Evolutionary conservation across 73 alveolate genomes (phyloP).

Genomic region (Paramecium sonneborni): DNA sequence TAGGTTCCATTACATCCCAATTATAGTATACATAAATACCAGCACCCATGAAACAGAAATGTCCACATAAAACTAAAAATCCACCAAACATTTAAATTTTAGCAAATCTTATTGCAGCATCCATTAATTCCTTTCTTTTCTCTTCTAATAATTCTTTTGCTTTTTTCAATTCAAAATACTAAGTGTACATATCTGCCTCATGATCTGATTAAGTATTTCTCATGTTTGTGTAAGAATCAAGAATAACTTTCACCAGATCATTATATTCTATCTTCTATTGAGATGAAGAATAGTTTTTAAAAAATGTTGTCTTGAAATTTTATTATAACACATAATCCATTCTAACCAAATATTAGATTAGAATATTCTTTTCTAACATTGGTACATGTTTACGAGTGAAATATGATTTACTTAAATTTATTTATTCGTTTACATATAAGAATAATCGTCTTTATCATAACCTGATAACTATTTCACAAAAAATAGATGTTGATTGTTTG

Average conservation of each 20-base stretch:
- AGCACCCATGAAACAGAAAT: conserved; percentile 70
- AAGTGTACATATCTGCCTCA: background rate
- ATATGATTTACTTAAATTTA: background rate
- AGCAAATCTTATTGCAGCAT: background rate
- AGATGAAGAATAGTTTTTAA: background rate
- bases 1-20: conserved; percentile 86
- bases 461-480: background rate
- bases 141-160: background rate
- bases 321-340: conserved; percentile 2
- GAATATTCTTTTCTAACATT: background rate
- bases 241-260: background rate
- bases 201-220: conserved; percentile 48
- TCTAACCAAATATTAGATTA: background rate
- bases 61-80: conserved; percentile 52
- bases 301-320: conserved; percentile 3
- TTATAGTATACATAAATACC: conserved; percentile 72
- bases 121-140: background rate
- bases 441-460: conserved; percentile 6
- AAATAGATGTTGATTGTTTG: background rate
- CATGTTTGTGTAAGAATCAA: background rate
- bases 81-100: conserved; percentile 36
- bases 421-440: background rate
- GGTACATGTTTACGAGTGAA: background rate
- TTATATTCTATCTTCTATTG: background rate
- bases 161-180: background rate